Base-by-base conservation (phyloP, 139 green algal genomes). In the Yamagishiella unicocca region DNA sequence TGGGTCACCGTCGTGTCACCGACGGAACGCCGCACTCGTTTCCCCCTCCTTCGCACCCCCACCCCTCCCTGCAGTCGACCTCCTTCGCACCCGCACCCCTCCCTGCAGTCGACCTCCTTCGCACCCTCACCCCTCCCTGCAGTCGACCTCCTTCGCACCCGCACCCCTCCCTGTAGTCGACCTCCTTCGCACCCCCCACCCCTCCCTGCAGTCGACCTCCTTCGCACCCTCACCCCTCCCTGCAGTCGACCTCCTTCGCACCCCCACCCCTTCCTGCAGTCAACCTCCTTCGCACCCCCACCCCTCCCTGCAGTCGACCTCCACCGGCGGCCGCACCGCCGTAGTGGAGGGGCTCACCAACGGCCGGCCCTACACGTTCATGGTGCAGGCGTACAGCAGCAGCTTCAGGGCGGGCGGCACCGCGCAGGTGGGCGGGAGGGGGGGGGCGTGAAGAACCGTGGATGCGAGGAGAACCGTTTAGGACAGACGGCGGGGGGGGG, bases 281-380 rank as follows among this genome's bases (percentile, higher is more conserved):
- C 22, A 33, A 17, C 6, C n/a, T 9, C 58, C 6, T n/a, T 22
- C 58, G 19, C 6, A 67, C 67, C 12, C 67, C 67, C 2, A n/a
- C 46, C 74, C 74, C 46, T 25, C 29, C 55, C 24, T 40, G 29
- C 66, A 87, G 82, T 71, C 67, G 4, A 87, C 82, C 67, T 72
- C 67, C 82, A 87, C 82, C 35, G 43, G 67, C 35, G 46, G 46
- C 35, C 35, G 19, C 17, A 58, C 1, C 10, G 67, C 67, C 1
- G 67, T 71, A 4, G 46, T 87, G 40, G 82, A 79, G n/a, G 82
- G 82, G 25, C 82, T 87, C 33, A 43, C 68, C 14, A 79, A 87
- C 53, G 82, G 82, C 50, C 67, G 50, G 17, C 29, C 35, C 10
- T 87, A 87, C 82, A 12, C 22, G 2, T 71, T 87, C 25, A 1